Evolutionary conservation across 805 yeast species (phyloP), one percentile per base, ranked within the genome.

Genomic region (Citeromyces matritensis): DNA sequence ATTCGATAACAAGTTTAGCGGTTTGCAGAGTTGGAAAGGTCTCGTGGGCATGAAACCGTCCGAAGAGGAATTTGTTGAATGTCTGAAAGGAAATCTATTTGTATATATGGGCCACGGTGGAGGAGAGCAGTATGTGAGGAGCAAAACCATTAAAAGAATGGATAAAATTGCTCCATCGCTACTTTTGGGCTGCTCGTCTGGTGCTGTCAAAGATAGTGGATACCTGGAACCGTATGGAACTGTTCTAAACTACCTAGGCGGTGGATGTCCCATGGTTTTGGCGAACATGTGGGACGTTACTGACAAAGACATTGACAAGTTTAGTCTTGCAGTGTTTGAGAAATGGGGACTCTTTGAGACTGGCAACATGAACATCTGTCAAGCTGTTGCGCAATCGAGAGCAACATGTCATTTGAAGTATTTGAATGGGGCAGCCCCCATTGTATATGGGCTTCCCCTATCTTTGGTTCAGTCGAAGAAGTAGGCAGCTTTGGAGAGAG

Each of bases 271-370:
- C 0, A 64, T 80, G 73, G 64, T 84, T 1, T 55, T 91, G 24
- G 95, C 83, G 0, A 84, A 83, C 43, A 53, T 91, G 35, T 91
- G 98, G 98, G 95, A 85, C 50, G 96, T 91, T 4, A 91, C 97
- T 0, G 97, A 91, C 51, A 85, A 81, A 41, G 99, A 91, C 49
- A 82, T 84, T 31, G 97, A 91, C 51, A 65, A 63, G 42, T 84
- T 86, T 42, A 77, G 83, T 15, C 37, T 63, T 7, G 57, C 67
- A 3, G 48, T 82, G 25, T 65, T 91, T 40, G 62, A 63, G 3
- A 58, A 61, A 37, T 77, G 91, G 76, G 91, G 91, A 0, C 47
- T 82, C 9, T 46, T 64, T 29, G 43, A 15, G 39, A 41, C 2
- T 38, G 42, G 15, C 12, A 26, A 37, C 4, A 33, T 41, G 3